Percentiles rank a stretch among this genome's conserved stretches.
Conservation (phyloP, 108 stramenopile species). For the Cyclostephanos tholiformis region DNA sequence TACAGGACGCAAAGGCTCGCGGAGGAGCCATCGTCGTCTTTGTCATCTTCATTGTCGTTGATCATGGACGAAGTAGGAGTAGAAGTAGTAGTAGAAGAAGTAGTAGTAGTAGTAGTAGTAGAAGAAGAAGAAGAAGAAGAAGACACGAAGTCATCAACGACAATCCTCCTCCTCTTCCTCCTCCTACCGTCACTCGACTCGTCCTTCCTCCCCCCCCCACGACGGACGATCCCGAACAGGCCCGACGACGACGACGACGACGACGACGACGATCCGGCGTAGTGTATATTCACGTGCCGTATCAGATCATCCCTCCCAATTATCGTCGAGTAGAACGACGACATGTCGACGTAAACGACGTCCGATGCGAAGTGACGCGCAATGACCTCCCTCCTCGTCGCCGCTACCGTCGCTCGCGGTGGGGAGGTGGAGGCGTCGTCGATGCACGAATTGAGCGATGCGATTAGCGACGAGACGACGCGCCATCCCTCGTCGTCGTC, state of each 20-base stretch:
- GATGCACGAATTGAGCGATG: slow-evolving; percentile 24
- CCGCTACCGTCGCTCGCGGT: too few species aligned
- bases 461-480: slow-evolving; percentile 34
- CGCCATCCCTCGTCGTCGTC: slow-evolving; percentile 11
- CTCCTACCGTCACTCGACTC: background rate
- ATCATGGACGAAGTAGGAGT: background rate
- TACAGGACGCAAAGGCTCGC: slow-evolving; percentile 49
- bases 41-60: background rate
- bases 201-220: background rate
- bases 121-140: background rate
- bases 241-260: slow-evolving; percentile 3
- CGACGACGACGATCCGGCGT: slow-evolving; percentile 30
- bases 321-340: slow-evolving; percentile 6
- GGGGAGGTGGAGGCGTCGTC: background rate
- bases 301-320: too few species aligned
- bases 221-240: background rate
- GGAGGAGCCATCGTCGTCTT: background rate
- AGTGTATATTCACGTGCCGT: background rate
- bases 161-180: slow-evolving; percentile 12
- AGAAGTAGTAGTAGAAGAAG: background rate
- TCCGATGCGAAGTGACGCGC: slow-evolving; percentile 26
- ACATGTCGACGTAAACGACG: slow-evolving; percentile 29
- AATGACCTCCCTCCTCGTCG: background rate
- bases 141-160: slow-evolving; percentile 34
- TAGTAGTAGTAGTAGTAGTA: too few species aligned